phyloP scores from a whole-genome alignment of 352 stramenopile species.

The Globisporangium takayamanum region DNA sequence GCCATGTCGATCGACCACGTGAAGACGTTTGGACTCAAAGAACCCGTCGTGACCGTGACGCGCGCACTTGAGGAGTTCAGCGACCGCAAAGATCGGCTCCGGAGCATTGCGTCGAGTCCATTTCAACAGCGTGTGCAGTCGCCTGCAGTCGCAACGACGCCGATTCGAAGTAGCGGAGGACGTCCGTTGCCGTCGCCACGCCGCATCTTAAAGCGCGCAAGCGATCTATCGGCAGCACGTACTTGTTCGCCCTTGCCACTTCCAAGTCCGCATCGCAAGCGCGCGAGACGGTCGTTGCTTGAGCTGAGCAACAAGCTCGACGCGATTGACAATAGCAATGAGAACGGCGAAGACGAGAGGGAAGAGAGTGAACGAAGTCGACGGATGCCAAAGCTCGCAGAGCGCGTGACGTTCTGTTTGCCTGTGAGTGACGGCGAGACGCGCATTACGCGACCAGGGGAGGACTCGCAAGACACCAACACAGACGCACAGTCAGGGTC shows the following conservation, averaged over 20 bases:
- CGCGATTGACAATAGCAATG: constrained; percentile 11
- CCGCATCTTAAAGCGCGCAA: constrained; percentile 29
- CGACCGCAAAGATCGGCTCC: constrained; percentile 28
- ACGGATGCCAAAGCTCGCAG: constrained; percentile 31
- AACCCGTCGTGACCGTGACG: constrained; percentile 40
- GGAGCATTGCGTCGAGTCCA: constrained; percentile 28
- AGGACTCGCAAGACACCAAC: constrained; percentile 42
- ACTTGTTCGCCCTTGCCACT: constrained; percentile 17
- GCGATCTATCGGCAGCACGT: constrained; percentile 8
- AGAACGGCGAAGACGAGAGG: neutral
- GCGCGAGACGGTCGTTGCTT: constrained; percentile 32
- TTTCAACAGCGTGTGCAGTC: constrained; percentile 25
- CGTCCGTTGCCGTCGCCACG: constrained; percentile 23
- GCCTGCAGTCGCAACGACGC: constrained; percentile 10
- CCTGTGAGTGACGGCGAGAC: constrained; percentile 24
- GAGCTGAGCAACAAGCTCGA: constrained; percentile 28
- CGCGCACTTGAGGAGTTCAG: constrained; percentile 55
- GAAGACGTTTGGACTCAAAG: constrained; percentile 52
- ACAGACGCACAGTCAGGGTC: constrained; percentile 4
- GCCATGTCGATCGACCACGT: constrained; percentile 40
- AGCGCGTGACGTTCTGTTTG: constrained; percentile 53
- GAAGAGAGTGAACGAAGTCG: constrained; percentile 3
- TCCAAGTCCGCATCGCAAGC: constrained; percentile 37
- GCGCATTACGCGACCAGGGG: constrained; percentile 37
- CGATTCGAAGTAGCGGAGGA: constrained; percentile 2